A percentile compares a stretch with the other conserved stretches of the same genome.
Conservation (phyloP, 352 stramenopile genomes). For the Globisporangium carolinianum region DNA sequence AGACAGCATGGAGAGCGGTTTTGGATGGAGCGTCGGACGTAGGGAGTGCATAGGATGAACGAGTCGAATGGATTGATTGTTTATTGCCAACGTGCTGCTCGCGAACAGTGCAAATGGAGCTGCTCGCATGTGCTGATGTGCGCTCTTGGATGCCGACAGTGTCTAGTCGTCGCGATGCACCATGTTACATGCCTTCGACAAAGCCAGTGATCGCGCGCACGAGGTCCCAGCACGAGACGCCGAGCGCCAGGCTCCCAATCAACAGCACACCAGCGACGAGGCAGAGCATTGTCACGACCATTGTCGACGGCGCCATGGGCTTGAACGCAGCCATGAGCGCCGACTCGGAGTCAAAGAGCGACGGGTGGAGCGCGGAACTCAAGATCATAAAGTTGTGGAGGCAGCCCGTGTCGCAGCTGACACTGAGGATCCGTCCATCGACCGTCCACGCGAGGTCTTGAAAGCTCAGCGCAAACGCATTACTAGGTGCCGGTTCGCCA, state of each 20-base stretch:
- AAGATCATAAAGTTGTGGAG: constrained; percentile 90
- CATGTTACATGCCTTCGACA: constrained; percentile 27
- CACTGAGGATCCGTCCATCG: constrained; percentile 89
- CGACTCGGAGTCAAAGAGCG: constrained; percentile 55
- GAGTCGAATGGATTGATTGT: too few species aligned
- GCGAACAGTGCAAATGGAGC: too few species aligned
- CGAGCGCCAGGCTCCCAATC: constrained; percentile 38
- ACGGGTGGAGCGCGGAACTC: constrained; percentile 48
- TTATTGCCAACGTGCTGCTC: too few species aligned
- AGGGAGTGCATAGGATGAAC: too few species aligned
- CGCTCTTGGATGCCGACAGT: neutral
- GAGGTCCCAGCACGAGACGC: constrained; percentile 44
- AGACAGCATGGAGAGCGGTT: too few species aligned
- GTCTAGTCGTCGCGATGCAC: too few species aligned
- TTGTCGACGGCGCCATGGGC: constrained; percentile 49
- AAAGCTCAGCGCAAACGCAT: constrained; percentile 37
- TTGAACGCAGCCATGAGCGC: constrained; percentile 51
- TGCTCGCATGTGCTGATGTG: too few species aligned
- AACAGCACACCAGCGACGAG: constrained; percentile 38
- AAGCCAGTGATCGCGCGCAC: constrained; percentile 61
- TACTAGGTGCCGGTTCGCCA: neutral
- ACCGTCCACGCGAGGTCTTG: constrained; percentile 78
- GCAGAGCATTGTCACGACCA: constrained; percentile 55
- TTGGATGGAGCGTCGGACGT: too few species aligned
- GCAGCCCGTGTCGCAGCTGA: constrained; percentile 72